Evolutionary conservation across 495 filamentous ascomycete species (phyloP), one percentile per base, ranked within the genome.

Genomic region (Cladorrhinum samala): DNA sequence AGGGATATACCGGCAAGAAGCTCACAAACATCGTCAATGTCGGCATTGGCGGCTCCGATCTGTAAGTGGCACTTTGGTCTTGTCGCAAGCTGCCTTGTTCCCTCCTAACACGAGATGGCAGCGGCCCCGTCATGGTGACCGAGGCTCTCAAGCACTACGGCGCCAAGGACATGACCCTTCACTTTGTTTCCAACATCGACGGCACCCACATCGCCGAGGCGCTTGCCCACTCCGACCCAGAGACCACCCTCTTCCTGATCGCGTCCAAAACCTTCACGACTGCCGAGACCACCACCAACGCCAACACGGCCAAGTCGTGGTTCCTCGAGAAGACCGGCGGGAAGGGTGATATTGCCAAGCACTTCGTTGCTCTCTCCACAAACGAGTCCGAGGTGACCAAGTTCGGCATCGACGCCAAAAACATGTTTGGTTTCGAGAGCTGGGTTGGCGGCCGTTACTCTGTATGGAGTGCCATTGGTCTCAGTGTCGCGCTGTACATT

Each of bases 221-320:
- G 44, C 81, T 97, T 16, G 84, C 84, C 65, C 66, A 83, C 68
- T 92, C 91, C 1, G 81, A 98, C 69, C 91, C 93, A 16, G 93
- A 98, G 75, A 96, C 94, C 41, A 96, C 92, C 24, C 83, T 98
- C 49, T 98, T 97, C 85, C 78, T 97, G 59, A 81, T 98, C 64
- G 93, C 93, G 46, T 96, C 92, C 70, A 98, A 98, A 83, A 98
- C 93, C 50, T 98, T 98, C 78, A 98, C 93, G 53, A 98, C 93
- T 6, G 93, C 93, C 45, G 93, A 98, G 80, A 98, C 93, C 44
- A 85, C 76, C 36, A 96, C 93, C 49, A 98, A 98, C 70, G 94
- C 93, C 67, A 95, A 94, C 78, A 86, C 87, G 38, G 93, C 93
- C 33, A 98, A 98, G 83, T 66, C 77, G 48, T 98, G 93, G 94